Base-by-base conservation (phyloP, 2,329 filamentous ascomycete genomes). In the Pleurostoma richardsiae region DNA sequence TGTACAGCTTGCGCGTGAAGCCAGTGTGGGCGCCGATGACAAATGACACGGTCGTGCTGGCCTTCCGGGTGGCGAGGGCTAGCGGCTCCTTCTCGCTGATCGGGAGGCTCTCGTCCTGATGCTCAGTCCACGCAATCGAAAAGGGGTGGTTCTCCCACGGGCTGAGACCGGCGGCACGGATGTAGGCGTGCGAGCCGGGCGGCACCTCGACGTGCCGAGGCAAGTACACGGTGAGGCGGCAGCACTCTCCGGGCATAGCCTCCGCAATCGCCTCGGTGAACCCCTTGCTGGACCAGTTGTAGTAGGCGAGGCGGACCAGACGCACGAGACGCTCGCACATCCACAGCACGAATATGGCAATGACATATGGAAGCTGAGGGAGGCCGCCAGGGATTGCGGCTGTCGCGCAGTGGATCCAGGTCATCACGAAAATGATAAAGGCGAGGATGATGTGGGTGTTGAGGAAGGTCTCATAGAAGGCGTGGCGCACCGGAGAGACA, bases 401-500 rank as follows among this genome's bases (percentile, higher is more conserved):
- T 7, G 87, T 72, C 40, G 80, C 74, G 57, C 89, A 82, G 70
- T 97, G 94, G 36, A 91, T 72, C 78, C 85, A 94, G 6, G 91
- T 83, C 58, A 83, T 85, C 47, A 80, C 73, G 43, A 96, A 79
- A 42, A 75, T 72, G 45, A 88, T 61, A 33, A 85, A 65, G 38
- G 85, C 90, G 43, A 95, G 70, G 36, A 88, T 65, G 56, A 95
- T 90, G 69, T 97, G 94, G 30, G 86, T 68, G 62, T 88, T 89
- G 57, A 97, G 78, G 70, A 99, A 99, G 1, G 90, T 95, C 70
- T 99, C 94, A 71, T 99, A 99, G 64, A 96, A 96, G 38, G 91
- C 90, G 66, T 96, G 92, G 51, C 94, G 85, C 44, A 99, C 62
- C 0, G 90, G 86, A 3, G 90, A 92, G 45, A 87, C 71, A 7